These are phyloP conservation scores for Bryoglossum gracile DNA, from an alignment of 495 filamentous ascomycete species.

Conservation along the genomic window DNA sequence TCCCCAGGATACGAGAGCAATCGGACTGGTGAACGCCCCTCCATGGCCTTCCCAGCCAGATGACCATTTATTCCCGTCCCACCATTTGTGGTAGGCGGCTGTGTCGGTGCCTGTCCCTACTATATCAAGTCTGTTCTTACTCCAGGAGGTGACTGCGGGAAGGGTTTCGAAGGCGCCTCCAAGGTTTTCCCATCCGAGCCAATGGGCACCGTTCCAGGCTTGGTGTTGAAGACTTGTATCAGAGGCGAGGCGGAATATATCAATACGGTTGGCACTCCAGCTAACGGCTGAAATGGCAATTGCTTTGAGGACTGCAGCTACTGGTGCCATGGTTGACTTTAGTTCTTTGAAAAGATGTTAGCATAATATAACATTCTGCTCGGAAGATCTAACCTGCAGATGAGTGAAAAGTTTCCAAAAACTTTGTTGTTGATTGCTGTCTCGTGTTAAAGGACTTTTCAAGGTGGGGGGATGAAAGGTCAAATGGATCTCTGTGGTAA, in stretches of 20 bases:
- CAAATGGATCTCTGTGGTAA: no score
- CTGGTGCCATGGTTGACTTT: no score
- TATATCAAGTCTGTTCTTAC: slow-evolving; percentile 27
- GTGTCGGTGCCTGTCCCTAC: slow-evolving; percentile 22
- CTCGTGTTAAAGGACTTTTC: no score
- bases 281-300: slow-evolving; percentile 18
- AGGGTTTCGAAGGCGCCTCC: slow-evolving; percentile 19
- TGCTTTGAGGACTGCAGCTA: no score
- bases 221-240: not conserved
- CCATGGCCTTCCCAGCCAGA: slow-evolving; percentile 27
- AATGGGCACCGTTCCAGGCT: slow-evolving; percentile 9
- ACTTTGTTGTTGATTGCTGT: no score
- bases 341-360: no score
- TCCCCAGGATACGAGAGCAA: slow-evolving; percentile 26
- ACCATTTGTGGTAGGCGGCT: slow-evolving; percentile 30
- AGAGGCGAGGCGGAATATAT: slow-evolving; percentile 21
- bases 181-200: slow-evolving; percentile 25
- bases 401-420: no score
- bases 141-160: slow-evolving; percentile 19
- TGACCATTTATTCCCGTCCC: slow-evolving; percentile 26
- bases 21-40: slow-evolving; percentile 15
- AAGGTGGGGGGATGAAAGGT: no score
- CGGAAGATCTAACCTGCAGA: no score
- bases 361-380: no score
- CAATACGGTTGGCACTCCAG: slow-evolving; percentile 22